These are phyloP conservation scores for Penicillium fimorum DNA, from an alignment of 495 filamentous ascomycete species.

Conservation along the genomic window DNA sequence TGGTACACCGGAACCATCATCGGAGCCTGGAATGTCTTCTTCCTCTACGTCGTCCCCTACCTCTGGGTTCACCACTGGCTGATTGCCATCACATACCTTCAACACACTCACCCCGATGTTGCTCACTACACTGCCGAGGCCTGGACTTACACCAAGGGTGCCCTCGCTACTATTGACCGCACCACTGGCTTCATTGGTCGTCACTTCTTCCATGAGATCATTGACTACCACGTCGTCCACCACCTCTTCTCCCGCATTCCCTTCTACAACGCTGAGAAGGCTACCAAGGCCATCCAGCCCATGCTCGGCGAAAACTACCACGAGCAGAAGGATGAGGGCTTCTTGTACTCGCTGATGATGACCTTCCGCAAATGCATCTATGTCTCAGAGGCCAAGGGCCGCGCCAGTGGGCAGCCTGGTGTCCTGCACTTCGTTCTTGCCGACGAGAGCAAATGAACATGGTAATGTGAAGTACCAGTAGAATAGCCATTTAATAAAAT, in stretches of 20 bases:
- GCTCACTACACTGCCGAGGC: conserved; percentile 72
- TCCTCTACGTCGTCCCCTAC: conserved; percentile 55
- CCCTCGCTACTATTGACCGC: conserved; percentile 82
- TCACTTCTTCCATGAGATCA: conserved; percentile 80
- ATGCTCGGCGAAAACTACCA: conserved; percentile 82
- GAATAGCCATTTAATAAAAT: background rate
- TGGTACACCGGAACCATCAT: conserved; percentile 45
- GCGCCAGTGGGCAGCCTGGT: conserved; percentile 6
- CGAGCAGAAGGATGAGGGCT: conserved; percentile 47
- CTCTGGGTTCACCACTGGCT: conserved; percentile 64
- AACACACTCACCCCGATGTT: conserved; percentile 80
- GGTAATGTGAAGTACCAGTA: background rate
- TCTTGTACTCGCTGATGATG: conserved; percentile 23
- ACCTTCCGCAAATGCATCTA: conserved; percentile 30
- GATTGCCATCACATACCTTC: conserved; percentile 78
- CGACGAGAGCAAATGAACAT: conserved; percentile 10
- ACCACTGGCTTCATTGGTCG: conserved; percentile 86
- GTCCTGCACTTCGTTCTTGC: conserved; percentile 23
- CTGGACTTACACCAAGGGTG: conserved; percentile 83
- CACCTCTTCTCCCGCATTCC: conserved; percentile 82
- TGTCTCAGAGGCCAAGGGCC: conserved; percentile 15
- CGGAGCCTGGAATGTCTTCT: conserved; percentile 49
- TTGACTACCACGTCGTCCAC: conserved; percentile 87
- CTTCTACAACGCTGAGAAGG: conserved; percentile 86
- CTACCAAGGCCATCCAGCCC: conserved; percentile 75